Evolutionary conservation across 2,329 filamentous ascomycete species (phyloP), one percentile per base, ranked within the genome.

Genomic region (Apiospora saccharicola): DNA sequence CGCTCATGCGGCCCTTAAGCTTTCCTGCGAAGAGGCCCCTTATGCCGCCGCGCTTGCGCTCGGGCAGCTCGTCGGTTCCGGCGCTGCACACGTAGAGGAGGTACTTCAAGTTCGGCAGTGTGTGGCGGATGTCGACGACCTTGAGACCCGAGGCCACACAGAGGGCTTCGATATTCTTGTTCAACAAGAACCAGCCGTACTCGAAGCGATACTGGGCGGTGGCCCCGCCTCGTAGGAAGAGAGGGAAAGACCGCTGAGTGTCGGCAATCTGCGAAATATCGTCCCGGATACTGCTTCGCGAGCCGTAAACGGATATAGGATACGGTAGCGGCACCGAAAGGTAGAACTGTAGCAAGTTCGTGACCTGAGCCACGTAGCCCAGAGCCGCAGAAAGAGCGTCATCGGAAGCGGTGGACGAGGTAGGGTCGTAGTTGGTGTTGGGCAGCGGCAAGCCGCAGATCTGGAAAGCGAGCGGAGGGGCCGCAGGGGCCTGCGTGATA

Each of bases 171-270:
- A 99, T 95, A 79, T 98, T 87, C 83, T 98, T 98, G 84, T 98
- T 98, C 19, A 99, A 88, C n/a, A 98, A 85, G 78, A 98, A 99
- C 80, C 98, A 96, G 14, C 88, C 96, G 81, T 98, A 99, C 78
- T 98, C 96, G 81, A 98, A 98, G 2, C 96, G 91, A 84, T 96
- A 98, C 67, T 95, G 90, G 0, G 94, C 90, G 2, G 79, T 88
- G n/a, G 84, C 93, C 82, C 88, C 89, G 22, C 89, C 88, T 2
- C 88, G 83, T 0, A 90, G 80, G 81, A 95, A 95, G 0, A 99
- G 87, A 0, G 96, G 96, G 77, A 97, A 99, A 7, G 90, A 91
- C 70, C 91, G 87, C 67, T 91, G 88, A 71, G 83, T 8, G 80
- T 80, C 79, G 22, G 49, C 77, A 3, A 85, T 77, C 30, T 83